phyloP scores from a whole-genome alignment of 2,329 filamentous ascomycete species.

The Fusarium sp. region DNA sequence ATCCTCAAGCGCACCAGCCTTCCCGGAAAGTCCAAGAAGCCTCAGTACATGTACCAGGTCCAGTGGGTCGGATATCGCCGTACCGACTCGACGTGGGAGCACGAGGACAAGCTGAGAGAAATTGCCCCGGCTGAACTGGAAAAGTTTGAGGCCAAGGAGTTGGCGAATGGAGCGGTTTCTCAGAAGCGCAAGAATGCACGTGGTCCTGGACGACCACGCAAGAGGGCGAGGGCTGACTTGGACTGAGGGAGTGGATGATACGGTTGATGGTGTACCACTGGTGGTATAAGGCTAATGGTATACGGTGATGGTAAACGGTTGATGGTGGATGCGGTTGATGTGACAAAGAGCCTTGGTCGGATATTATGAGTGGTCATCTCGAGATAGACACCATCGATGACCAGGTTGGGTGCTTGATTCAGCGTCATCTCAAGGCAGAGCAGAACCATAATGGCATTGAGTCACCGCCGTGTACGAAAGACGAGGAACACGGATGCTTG shows the following conservation, averaged over 20 bases:
- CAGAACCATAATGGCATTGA: background rate
- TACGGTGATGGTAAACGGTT: background rate
- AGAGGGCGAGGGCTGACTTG: conserved; percentile 32
- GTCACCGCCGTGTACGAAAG: conserved; percentile 8
- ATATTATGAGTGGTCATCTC: background rate
- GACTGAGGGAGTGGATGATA: conserved; percentile 4
- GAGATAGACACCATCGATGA: background rate
- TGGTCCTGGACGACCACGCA: conserved; percentile 40
- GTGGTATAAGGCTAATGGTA: background rate
- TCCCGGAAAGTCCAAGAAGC: conserved; percentile 27
- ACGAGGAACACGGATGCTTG: conserved; percentile 22
- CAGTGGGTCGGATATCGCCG: conserved; percentile 45
- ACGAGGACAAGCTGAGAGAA: conserved; percentile 35
- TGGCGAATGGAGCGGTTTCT: conserved; percentile 7
- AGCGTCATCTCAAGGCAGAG: background rate
- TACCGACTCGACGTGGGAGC: conserved; percentile 40
- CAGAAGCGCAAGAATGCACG: conserved; percentile 41
- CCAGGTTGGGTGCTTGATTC: background rate
- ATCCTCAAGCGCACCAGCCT: conserved; percentile 38
- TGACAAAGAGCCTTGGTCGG: background rate
- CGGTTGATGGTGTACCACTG: background rate
- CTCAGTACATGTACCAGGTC: conserved; percentile 39
- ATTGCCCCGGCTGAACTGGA: conserved; percentile 42
- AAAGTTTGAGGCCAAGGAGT: conserved; percentile 41
- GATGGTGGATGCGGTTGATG: background rate